Base-by-base conservation (phyloP, 768 basidiomycete genomes). In the Baorangia bicolor region DNA sequence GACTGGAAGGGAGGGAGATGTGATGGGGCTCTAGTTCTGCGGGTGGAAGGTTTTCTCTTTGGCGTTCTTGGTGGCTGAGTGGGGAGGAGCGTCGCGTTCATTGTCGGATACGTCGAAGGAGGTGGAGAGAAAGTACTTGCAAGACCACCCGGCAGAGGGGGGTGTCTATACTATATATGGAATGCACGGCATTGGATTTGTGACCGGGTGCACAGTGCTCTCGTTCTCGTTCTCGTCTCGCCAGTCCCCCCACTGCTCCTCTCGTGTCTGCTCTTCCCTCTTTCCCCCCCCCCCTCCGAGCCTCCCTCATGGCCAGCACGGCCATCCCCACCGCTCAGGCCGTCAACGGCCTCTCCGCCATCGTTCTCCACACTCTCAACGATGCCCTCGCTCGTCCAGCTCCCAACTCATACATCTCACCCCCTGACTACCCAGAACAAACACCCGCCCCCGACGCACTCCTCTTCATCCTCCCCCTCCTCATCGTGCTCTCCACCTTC, bases 401-500 rank as follows among this genome's bases (percentile, higher is more conserved):
- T 27, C 39, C 20, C 60, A 43, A 52, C 51, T n/a, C 37, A 25
- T 23, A 37, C 43, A 27, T 35, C 39, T 13, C 39, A 6, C 42
- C 47, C 46, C 33, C 59, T 39, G 68, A 69, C 46, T 43, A 49
- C 39, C 54, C 64, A 49, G 65, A 69, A 21, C 67, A 64, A 28
- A 53, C 61, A 20, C 58, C 69, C n/a, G 48, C 69, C 31, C 78
- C 78, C 49, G 88, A 92, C 65, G 82, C 88, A 30, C 84, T 92
- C 57, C 82, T 91, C 68, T 84, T 98, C 66, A 85, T 99, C 56
- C 83, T 99, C 7, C 96, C 96, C 27, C 82, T 99, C 51, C 86
- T 98, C 68, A 91, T 98, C 74, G 89, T 98, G 44, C 82, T 98
- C 33, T 88, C 92, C 23, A 93, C 93, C 6, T 90, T 98, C 61